These are phyloP conservation scores for Basidiobolus meristosporus DNA, from an alignment of 371 early-diverging fungal species.

Conservation along the genomic window DNA sequence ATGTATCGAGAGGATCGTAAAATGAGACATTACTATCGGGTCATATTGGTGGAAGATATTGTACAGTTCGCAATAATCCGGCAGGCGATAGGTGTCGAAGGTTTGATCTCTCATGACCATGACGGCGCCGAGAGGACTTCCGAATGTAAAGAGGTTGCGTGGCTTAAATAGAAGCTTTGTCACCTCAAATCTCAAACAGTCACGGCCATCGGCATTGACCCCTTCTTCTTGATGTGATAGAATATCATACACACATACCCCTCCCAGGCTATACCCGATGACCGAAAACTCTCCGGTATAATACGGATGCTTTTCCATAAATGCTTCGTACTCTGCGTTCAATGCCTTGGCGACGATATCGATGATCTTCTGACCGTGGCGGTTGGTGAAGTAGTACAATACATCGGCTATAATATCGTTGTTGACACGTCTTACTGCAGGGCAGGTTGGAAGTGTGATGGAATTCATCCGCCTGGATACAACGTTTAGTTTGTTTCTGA, in stretches of 20 bases:
- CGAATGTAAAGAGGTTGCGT: constrained; percentile 12
- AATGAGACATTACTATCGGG: no score
- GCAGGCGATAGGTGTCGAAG: no score
- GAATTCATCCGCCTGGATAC: no score
- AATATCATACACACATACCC: constrained; percentile 20
- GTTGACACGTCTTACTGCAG: no score
- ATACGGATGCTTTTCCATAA: constrained; percentile 11
- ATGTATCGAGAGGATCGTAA: no score
- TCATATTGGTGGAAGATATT: no score
- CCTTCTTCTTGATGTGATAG: constrained; percentile 3
- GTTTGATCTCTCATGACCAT: constrained; percentile 16
- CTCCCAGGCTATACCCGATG: constrained; percentile 20
- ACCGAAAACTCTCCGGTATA: constrained; percentile 15
- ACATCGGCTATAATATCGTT: constrained; percentile 4
- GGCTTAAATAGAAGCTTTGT: constrained; percentile 11
- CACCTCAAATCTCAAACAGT: no score
- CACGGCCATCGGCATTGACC: no score
- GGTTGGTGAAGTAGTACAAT: constrained; percentile 4
- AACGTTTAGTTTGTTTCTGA: no score
- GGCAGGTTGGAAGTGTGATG: no score
- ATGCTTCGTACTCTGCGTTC: constrained; percentile 12
- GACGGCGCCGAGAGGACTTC: constrained; percentile 19
- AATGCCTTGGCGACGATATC: constrained; percentile 13
- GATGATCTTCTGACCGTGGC: constrained; percentile 13
- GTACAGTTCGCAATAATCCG: no score